Evolutionary conservation across 106 monocot genomes (phyloP), one percentile per base, ranked within the genome.

Genomic region (Dendrobium nobile): DNA sequence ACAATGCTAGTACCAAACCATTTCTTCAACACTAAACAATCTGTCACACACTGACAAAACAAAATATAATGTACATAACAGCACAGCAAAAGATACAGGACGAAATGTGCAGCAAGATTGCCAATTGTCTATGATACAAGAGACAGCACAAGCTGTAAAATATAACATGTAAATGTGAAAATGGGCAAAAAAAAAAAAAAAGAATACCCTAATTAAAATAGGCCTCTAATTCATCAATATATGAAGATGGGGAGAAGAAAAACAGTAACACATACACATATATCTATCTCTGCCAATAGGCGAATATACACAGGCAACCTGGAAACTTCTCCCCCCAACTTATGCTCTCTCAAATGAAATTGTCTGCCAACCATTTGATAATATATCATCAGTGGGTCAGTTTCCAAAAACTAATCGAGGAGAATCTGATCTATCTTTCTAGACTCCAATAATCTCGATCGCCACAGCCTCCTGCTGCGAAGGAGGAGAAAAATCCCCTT

Each of bases 21-120:
- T 40, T 17, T 72, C 64, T 72, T 72, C 37, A 72, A 72, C 17
- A 33, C 72, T 72, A 40, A 5, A 64, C 37, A 43, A 74, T 43
- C 17, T 74, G 43, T 43, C 20, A 2, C 43, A 31, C 74, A 43
- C 75, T 64, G 22, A 51, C 9, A 51, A 51, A 51, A 13, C 75
- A 81, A 72, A 79, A 74, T 86, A 72, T 45, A 76, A 78, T 81
- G 73, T 79, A 86, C 82, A 86, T 43, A 56, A 31, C 82, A 80
- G 79, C 79, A 82, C 74, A 40, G 80, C 3, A 75, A 33, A 67
- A 79, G 73, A 51, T 79, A 79, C 64, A 78, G 64, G 18, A 24
- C 15, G 73, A 61, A 68, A 67, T 67, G 51, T 76, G 79, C 22
- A 80, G 67, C 41, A 70, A 51, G 40, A 42, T 79, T 43, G 22